These are phyloP conservation scores for Cyclotella choctawhatcheeana DNA, from an alignment of 108 stramenopile species.

Conservation along the genomic window DNA sequence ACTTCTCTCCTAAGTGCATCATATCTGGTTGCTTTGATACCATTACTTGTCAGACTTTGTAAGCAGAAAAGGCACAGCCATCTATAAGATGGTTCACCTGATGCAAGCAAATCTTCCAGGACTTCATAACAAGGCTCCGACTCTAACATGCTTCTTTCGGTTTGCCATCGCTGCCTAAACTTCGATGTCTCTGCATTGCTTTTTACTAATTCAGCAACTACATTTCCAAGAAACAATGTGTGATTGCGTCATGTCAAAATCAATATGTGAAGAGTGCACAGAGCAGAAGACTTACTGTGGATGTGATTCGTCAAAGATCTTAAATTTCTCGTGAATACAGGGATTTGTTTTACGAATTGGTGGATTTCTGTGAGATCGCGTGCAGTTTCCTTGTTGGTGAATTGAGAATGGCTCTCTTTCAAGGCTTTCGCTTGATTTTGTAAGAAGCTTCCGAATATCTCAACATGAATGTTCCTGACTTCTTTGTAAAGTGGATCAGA, in stretches of 20 bases:
- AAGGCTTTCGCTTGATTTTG: conserved; percentile 94
- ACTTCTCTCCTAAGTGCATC: conserved; percentile 85
- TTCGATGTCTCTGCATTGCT: conserved; percentile 70
- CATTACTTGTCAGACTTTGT: conserved; percentile 88
- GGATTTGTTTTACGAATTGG: conserved; percentile 98
- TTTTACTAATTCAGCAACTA: conserved; percentile 94
- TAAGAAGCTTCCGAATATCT: conserved; percentile 92
- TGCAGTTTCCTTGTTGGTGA: conserved; percentile 88
- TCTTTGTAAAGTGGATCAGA: conserved; percentile 91
- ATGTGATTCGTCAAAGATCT: conserved; percentile 93
- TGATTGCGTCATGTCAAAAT: no score
- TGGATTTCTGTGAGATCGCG: conserved; percentile 95
- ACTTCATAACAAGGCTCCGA: conserved; percentile 88
- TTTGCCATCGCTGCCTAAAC: conserved; percentile 95
- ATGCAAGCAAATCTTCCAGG: conserved; percentile 81
- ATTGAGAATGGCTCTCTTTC: conserved; percentile 87
- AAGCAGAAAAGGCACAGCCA: conserved; percentile 89
- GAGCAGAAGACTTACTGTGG: no score
- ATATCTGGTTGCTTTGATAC: conserved; percentile 87
- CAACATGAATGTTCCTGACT: conserved; percentile 94
- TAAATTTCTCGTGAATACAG: conserved; percentile 71
- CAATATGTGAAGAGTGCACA: no score
- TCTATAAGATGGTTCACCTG: conserved; percentile 72
- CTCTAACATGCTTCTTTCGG: conserved; percentile 93
- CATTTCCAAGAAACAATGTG: no score